Conservation (phyloP, 2,329 filamentous ascomycete genomes). For the Ophiosphaerella korrae region DNA sequence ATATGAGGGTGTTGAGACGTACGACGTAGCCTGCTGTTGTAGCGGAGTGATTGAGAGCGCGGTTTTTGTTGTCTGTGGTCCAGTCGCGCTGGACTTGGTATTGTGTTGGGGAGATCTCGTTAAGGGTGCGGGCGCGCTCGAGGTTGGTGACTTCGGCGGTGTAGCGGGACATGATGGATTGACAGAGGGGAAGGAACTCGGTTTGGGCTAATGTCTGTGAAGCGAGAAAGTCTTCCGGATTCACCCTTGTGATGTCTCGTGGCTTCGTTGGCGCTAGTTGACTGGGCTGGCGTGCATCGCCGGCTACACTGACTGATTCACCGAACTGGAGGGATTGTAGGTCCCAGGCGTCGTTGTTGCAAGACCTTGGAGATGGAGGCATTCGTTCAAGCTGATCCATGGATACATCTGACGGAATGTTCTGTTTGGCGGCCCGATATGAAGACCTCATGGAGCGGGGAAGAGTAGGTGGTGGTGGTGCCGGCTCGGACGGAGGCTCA, state of each 20-base stretch:
- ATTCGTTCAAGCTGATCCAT: not conserved
- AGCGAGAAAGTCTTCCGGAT: not conserved
- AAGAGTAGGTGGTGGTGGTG: not conserved
- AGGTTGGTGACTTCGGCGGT: not conserved
- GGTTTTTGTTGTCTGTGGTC: not conserved
- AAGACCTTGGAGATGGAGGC: not conserved
- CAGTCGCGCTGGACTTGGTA: not conserved
- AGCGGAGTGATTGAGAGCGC: not conserved
- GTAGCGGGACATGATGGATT: not conserved
- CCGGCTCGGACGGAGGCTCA: not conserved
- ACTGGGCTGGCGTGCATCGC: not conserved
- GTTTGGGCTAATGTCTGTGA: not conserved
- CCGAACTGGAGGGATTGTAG: conserved; percentile 2
- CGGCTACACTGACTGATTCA: conserved; percentile 5
- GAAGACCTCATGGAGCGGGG: not conserved
- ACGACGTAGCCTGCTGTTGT: not conserved
- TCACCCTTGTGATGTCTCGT: not conserved
- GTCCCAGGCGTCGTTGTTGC: not conserved
- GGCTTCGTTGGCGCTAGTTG: not conserved
- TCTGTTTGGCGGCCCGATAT: no score
- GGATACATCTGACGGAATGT: no score
- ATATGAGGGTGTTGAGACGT: not conserved
- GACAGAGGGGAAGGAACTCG: not conserved
- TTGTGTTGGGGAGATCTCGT: not conserved
- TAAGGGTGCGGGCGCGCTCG: not conserved